Percentiles rank a stretch among this genome's conserved stretches.
phyloP scores from a whole-genome alignment of 805 yeast species.

The Lipomyces chichibuensis region DNA sequence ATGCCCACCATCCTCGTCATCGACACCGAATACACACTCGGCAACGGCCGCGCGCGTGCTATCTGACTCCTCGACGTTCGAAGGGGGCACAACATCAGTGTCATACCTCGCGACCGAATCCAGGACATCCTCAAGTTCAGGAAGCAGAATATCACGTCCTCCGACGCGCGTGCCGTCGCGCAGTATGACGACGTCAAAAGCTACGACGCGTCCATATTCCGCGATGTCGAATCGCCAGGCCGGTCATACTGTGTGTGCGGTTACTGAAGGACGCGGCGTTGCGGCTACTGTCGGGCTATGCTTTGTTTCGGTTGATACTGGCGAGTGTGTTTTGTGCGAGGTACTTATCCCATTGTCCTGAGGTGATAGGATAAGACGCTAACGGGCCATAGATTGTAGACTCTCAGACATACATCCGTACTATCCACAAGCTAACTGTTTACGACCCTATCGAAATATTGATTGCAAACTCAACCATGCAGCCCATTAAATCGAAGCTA shows the following conservation, averaged over 20 bases:
- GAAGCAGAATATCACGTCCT: conserved; percentile 1
- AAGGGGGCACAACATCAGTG: neutral
- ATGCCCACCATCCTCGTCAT: neutral
- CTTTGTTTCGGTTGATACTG: conserved; percentile 47
- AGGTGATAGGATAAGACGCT: neutral
- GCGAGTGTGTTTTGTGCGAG: conserved; percentile 46
- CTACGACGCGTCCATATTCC: conserved; percentile 17
- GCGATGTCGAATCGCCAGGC: conserved; percentile 17
- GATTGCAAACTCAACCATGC: conserved; percentile 43
- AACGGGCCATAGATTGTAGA: conserved; percentile 41
- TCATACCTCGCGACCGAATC: neutral
- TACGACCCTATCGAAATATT: conserved; percentile 45
- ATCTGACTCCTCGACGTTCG: neutral
- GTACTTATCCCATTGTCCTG: conserved; percentile 32
- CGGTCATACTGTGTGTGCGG: conserved; percentile 35
- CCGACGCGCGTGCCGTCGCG: conserved; percentile 10
- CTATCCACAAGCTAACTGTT: conserved; percentile 49
- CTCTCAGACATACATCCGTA: conserved; percentile 52
- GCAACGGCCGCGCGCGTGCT: neutral
- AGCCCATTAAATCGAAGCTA: conserved; percentile 44
- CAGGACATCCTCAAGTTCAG: neutral
- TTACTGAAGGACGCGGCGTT: conserved; percentile 38
- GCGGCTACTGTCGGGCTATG: conserved; percentile 48
- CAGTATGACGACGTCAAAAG: neutral
- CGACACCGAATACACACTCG: neutral